These are phyloP conservation scores for Paramecium primaurelia DNA, from an alignment of 73 alveolate species.

Conservation along the genomic window DNA sequence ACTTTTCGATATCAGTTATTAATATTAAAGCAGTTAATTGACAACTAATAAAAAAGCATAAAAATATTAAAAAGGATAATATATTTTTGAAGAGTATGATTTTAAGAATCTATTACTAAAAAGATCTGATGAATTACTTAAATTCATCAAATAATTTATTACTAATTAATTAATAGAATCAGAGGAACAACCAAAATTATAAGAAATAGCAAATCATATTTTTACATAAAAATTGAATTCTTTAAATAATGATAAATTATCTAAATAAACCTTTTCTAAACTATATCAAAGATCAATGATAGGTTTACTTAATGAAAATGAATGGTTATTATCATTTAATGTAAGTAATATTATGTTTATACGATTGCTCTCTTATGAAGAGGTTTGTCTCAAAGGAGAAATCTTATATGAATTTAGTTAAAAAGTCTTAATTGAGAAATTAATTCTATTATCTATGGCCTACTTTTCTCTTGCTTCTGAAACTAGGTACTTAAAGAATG, in stretches of 20 bases:
- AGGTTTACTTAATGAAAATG: slow-evolving; percentile 3
- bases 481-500: not conserved
- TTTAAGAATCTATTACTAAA: not conserved
- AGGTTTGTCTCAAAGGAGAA: slow-evolving; percentile 26
- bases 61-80: not conserved
- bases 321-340: not conserved
- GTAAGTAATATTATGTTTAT: not conserved
- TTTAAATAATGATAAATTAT: not conserved
- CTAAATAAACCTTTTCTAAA: not conserved
- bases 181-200: not conserved
- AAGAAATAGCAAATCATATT: not conserved
- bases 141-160: not conserved
- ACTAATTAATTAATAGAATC: not conserved
- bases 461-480: slow-evolving; percentile 8
- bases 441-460: not conserved
- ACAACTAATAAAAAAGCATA: not conserved
- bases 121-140: slow-evolving; percentile 12
- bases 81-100: not conserved
- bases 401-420: not conserved
- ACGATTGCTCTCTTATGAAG: not conserved
- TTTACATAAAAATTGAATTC: not conserved
- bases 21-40: slow-evolving; percentile 14
- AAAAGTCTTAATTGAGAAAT: not conserved
- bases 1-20: slow-evolving; percentile 2
- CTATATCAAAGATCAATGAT: not conserved